These are phyloP conservation scores for Saitozyma podzolica DNA, from an alignment of 768 basidiomycete genomes.

Conservation along the genomic window DNA sequence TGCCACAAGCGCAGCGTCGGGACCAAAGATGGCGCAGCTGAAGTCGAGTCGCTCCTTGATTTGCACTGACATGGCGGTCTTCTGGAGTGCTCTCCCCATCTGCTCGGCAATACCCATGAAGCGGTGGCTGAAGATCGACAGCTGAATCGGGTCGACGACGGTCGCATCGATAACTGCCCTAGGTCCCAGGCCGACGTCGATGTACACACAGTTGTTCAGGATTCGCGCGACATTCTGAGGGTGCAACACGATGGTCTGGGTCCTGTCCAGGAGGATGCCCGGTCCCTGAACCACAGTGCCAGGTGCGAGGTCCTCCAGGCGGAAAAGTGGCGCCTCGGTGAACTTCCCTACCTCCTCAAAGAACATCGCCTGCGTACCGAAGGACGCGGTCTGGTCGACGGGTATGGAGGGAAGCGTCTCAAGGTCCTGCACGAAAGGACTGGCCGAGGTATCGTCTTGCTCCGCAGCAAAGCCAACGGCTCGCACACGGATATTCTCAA, in stretches of 20 bases:
- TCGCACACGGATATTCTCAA: slow-evolving; percentile 81
- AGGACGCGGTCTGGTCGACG: slow-evolving; percentile 45
- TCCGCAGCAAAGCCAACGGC: background rate
- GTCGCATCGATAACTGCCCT: slow-evolving; percentile 25
- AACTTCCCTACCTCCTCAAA: slow-evolving; percentile 6
- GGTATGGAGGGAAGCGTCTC: slow-evolving; percentile 57
- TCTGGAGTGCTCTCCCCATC: slow-evolving; percentile 15
- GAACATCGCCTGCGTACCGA: background rate
- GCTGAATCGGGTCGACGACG: slow-evolving; percentile 21
- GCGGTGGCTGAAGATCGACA: too few species aligned
- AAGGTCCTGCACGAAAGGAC: slow-evolving; percentile 63
- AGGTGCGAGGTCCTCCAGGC: slow-evolving; percentile 61
- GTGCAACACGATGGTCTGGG: slow-evolving; percentile 81
- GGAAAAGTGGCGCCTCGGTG: slow-evolving; percentile 72
- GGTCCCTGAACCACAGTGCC: slow-evolving; percentile 79
- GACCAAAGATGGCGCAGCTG: slow-evolving; percentile 27
- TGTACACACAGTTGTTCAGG: background rate
- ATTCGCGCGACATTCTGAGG: too few species aligned
- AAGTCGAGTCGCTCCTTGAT: slow-evolving; percentile 17
- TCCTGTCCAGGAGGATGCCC: slow-evolving; percentile 89
- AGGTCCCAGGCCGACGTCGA: slow-evolving; percentile 40
- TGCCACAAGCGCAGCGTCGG: slow-evolving; percentile 23
- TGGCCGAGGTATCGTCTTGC: slow-evolving; percentile 57
- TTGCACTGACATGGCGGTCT: slow-evolving; percentile 21
- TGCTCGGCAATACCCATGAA: too few species aligned